Conservation (phyloP, 345 rosid species). For the Laguncularia racemosa region DNA sequence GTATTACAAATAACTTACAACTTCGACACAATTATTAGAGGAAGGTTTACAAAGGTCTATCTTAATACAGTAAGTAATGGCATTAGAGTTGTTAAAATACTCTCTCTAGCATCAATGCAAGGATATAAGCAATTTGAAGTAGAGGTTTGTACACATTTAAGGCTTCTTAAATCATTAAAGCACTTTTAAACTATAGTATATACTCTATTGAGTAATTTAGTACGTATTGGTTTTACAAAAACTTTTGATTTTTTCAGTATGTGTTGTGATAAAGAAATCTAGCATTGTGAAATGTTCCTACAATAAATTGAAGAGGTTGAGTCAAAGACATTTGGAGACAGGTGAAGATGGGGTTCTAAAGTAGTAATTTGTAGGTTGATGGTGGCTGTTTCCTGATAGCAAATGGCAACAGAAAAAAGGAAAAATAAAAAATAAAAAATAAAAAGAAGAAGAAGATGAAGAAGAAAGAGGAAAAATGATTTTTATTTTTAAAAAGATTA, state of each 20-base stretch:
- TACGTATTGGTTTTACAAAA: too few species aligned
- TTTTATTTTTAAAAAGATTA: too few species aligned
- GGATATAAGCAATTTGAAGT: constrained; percentile 40
- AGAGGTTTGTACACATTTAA: constrained; percentile 22
- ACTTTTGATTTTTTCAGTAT: too few species aligned
- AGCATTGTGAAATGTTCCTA: constrained; percentile 1
- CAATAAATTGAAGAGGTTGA: constrained; percentile 12
- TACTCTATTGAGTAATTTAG: too few species aligned
- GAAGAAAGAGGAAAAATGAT: too few species aligned
- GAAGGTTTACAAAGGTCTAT: constrained; percentile 58
- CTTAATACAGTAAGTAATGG: constrained; percentile 22
- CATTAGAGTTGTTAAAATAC: constrained; percentile 39
- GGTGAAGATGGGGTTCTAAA: background rate
- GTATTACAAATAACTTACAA: constrained; percentile 31
- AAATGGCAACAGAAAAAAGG: too few species aligned
- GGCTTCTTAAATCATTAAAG: background rate
- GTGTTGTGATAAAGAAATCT: too few species aligned
- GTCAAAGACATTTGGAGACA: background rate
- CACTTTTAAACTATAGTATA: constrained; percentile 11
- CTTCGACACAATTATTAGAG: constrained; percentile 40
- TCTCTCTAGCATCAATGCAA: constrained; percentile 34
- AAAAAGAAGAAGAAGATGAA: too few species aligned
- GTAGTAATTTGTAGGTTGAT: background rate
- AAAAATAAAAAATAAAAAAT: too few species aligned
- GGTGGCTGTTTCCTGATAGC: too few species aligned